Percentiles rank a stretch among this genome's conserved stretches.
These are phyloP conservation scores for Calocybe gangraenosa DNA, from an alignment of 768 basidiomycete species.

Conservation along the genomic window DNA sequence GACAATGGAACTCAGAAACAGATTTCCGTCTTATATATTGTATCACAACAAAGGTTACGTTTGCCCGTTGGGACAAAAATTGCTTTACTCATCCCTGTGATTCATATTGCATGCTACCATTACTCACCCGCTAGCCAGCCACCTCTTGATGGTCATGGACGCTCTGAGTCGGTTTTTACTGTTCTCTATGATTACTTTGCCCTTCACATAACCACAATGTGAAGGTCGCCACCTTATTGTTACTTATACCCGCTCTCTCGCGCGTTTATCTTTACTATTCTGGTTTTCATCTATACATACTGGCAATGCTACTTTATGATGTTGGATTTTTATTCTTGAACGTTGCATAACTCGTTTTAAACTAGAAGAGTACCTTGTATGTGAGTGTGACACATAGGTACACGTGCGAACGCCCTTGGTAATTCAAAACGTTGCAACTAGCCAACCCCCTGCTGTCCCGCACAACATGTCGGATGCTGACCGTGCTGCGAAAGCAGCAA, in stretches of 20 bases:
- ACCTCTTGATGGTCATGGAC: constrained; percentile 33
- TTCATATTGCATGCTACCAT: constrained; percentile 43
- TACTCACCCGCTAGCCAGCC: constrained; percentile 52
- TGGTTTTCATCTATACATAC: constrained; percentile 41
- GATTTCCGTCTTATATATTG: constrained; percentile 17
- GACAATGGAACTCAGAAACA: constrained; percentile 13
- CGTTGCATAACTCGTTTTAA: neutral
- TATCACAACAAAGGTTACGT: constrained; percentile 14
- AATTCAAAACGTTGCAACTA: neutral
- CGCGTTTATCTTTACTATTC: constrained; percentile 27
- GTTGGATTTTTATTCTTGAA: constrained; percentile 6
- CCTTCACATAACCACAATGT: constrained; percentile 21
- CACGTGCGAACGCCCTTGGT: neutral
- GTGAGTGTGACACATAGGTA: neutral
- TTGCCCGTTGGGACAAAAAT: constrained; percentile 14
- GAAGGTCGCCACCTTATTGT: constrained; percentile 17
- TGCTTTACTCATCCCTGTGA: constrained; percentile 29
- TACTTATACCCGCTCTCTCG: constrained; percentile 30
- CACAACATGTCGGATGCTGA: constrained; percentile 63
- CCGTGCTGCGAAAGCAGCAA: constrained; percentile 75
- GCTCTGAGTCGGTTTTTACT: constrained; percentile 65
- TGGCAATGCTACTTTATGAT: constrained; percentile 30
- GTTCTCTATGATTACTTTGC: constrained; percentile 32
- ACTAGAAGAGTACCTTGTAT: neutral
- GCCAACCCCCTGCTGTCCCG: neutral